Evolutionary conservation across 768 basidiomycete genomes (phyloP).

Genomic region (Scleroderma citrinum): DNA sequence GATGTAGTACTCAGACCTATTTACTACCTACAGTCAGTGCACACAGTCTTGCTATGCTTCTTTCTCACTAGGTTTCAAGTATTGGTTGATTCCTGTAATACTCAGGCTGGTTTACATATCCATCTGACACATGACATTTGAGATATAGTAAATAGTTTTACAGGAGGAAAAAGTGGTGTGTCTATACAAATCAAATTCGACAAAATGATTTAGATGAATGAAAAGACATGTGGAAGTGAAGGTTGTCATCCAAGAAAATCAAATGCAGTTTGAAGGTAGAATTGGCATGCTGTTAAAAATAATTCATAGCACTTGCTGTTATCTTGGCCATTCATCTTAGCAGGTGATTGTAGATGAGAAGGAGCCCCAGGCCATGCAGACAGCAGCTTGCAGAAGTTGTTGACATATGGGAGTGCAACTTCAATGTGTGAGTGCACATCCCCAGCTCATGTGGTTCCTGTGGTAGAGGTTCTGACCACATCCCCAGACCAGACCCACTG

Average conservation of each 20-base stretch:
- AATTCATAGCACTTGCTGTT: neutral
- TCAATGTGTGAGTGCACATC: neutral
- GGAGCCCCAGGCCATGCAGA: neutral
- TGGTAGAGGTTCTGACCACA: neutral
- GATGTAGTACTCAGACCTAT: too few species aligned
- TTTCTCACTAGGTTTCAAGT: too few species aligned
- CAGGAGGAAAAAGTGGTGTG: too few species aligned
- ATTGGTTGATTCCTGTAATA: too few species aligned
- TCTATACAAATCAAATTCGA: too few species aligned
- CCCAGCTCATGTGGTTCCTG: neutral
- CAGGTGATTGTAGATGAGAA: neutral
- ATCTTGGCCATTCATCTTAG: neutral
- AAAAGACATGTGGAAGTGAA: too few species aligned
- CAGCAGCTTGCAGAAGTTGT: neutral
- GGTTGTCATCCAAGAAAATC: neutral
- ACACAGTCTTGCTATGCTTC: too few species aligned
- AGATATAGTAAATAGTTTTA: too few species aligned
- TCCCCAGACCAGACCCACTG: neutral
- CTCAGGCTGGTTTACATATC: too few species aligned
- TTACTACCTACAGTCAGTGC: too few species aligned
- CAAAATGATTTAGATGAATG: too few species aligned
- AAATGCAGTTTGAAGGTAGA: constrained; percentile 1
- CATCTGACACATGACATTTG: too few species aligned
- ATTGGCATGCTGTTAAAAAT: neutral
- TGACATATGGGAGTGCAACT: neutral